Evolutionary conservation across 306 rosid species (phyloP).

Genomic region (Boehmeria nivea): DNA sequence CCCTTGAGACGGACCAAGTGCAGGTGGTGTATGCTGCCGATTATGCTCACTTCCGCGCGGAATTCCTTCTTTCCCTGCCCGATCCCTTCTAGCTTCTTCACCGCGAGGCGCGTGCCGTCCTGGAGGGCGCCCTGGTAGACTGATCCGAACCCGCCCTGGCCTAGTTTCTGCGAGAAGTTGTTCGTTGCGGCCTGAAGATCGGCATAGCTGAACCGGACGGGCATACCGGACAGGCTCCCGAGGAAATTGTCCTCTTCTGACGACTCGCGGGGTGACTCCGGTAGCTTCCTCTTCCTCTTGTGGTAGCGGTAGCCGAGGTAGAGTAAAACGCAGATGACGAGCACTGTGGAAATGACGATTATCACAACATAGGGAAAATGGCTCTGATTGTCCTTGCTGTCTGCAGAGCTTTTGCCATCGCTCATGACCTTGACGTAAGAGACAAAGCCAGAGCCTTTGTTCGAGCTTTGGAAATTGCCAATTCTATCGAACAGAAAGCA

Average conservation of each 20-base stretch:
- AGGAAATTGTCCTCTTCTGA: slow-evolving; percentile 88
- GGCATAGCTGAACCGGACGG: slow-evolving; percentile 60
- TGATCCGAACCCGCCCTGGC: slow-evolving; percentile 90
- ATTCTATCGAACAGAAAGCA: slow-evolving; percentile 62
- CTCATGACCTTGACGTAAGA: slow-evolving; percentile 59
- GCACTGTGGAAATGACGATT: slow-evolving; percentile 41
- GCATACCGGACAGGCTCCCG: slow-evolving; percentile 67
- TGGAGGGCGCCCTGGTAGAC: slow-evolving; percentile 70
- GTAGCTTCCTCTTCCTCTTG: slow-evolving; percentile 35
- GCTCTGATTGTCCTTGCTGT: slow-evolving; percentile 26
- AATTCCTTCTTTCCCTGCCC: slow-evolving; percentile 97
- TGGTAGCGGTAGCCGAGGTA: slow-evolving; percentile 42
- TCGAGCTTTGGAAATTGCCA: slow-evolving; percentile 65
- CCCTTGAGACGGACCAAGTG: slow-evolving; percentile 78
- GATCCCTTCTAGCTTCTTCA: slow-evolving; percentile 79
- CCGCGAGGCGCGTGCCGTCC: slow-evolving; percentile 75
- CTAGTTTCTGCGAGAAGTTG: slow-evolving; percentile 73
- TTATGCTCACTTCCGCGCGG: slow-evolving; percentile 92
- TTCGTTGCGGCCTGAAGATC: slow-evolving; percentile 77
- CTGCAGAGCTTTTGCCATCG: slow-evolving; percentile 23
- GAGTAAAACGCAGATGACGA: slow-evolving; percentile 42
- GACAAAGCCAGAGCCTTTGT: slow-evolving; percentile 42
- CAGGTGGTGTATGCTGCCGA: slow-evolving; percentile 87
- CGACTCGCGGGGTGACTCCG: slow-evolving; percentile 37
- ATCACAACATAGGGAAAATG: slow-evolving; percentile 44